A percentile compares a stretch with the other conserved stretches of the same genome.
phyloP scores from a whole-genome alignment of 129 eudicot genomes.

The Smallanthus sonchifolius region DNA sequence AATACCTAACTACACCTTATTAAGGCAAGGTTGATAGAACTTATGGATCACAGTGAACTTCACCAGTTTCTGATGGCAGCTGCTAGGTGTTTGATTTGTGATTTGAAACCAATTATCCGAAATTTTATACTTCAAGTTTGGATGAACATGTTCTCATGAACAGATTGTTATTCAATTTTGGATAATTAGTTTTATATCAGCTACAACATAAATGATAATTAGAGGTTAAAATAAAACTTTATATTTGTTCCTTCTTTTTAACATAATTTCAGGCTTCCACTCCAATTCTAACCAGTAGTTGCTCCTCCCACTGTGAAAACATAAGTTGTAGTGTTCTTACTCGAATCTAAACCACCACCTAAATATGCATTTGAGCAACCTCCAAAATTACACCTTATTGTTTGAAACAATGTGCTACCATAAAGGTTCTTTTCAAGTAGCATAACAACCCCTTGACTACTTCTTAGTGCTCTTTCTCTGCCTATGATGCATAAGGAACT shows the following conservation, averaged over 20 bases:
- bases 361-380: not conserved
- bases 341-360: not conserved
- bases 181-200: not conserved
- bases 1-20: not conserved
- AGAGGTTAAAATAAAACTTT: not conserved
- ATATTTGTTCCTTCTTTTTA: not conserved
- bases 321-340: not conserved
- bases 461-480: not conserved
- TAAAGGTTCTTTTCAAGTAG: not conserved
- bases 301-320: not conserved
- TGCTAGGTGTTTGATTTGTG: not conserved
- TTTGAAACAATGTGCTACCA: not conserved
- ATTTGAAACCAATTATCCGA: not conserved
- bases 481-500: not conserved
- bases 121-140: not conserved
- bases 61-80: not conserved
- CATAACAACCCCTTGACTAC: not conserved
- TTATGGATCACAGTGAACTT: not conserved
- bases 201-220: not conserved
- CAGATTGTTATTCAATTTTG: not conserved
- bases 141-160: not conserved
- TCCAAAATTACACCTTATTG: not conserved
- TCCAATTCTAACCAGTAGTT: not conserved
- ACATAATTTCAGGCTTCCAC: not conserved
- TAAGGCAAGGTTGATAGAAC: conserved; percentile 4